Base-by-base conservation (phyloP, 2,329 filamentous ascomycete species). In the Colletotrichum graminicola region DNA sequence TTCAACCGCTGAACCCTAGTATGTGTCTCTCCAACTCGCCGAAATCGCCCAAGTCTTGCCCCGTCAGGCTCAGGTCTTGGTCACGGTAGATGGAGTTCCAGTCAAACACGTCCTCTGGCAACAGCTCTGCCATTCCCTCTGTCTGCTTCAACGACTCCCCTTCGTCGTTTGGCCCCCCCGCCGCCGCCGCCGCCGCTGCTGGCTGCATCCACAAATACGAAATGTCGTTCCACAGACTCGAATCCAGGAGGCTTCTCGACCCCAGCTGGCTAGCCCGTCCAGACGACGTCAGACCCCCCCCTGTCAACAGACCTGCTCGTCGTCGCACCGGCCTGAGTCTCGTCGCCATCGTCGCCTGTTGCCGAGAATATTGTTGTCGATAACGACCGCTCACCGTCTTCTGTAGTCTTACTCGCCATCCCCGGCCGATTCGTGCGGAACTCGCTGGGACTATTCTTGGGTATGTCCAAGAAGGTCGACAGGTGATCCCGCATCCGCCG, bases 201-300 rank as follows among this genome's bases (percentile, higher is more conserved):
- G 56, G 56, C 41, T 57, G 57, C 63, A 67, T 47, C 67, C 67
- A 71, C 32, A 71, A 26, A 21, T 71, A 71, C 34, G 67, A 71
- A 4, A 71, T 71, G 34, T 67, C 67, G 21, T 71, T 71, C 63
- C 67, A 71, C 26, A 71, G n/a, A 43, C 67, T 67, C 43, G 67
- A 67, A n/a, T 71, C 67, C n/a, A 71, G 3, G 32, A 71, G 18
- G 8, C 63, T 71, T n/a, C 67, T 49, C 18, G 51, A 71, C 1
- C 67, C 67, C 21, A 71, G 36, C n/a, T 67, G 49, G 5, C 67
- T 67, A 5, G 56, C 39, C 26, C 56, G 45, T 3, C 61, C 45
- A 10, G 67, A 51, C 14, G 67, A 56, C 18, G 63, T 62, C 11
- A 36, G 6, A 5, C 34, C 56, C 3, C 36, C 36, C 57, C 18